Base-by-base conservation (phyloP, 2,329 filamentous ascomycete genomes). In the Trichophyton rubrum region DNA sequence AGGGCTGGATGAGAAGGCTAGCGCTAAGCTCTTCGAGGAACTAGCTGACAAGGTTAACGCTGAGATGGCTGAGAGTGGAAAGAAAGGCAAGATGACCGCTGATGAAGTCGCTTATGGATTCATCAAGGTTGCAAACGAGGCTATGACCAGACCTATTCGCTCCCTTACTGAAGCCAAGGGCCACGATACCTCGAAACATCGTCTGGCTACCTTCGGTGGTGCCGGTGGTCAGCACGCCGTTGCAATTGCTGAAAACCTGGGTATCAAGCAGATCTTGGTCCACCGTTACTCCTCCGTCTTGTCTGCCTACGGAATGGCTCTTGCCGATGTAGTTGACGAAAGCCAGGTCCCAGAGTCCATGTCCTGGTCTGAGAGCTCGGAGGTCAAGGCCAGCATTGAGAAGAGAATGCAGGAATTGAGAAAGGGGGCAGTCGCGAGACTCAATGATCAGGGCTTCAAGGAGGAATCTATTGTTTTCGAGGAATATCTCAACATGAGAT, bases 401-500 rank as follows among this genome's bases (percentile, higher is more conserved):
- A 74, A 73, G 27, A 93, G 91, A 73, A 88, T 96, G 81, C 79
- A 84, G 20, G 86, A 88, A 55, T 79, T 96, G 41, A 92, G 88
- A 74, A 79, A 82, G n/a, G 89, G 86, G 69, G 91, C 89, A 0
- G 81, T 78, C 0, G 75, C 78, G 17, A 82, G 84, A 0, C 76
- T 96, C 3, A 77, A 78, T 22, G 85, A 87, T 1, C 91, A 96
- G 73, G 91, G 90, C 0, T 96, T 96, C 68, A 77, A 80, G 1
- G 82, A 88, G 49, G 75, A 82, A 3, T 84, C 89, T 35, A 88
- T 96, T 24, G 80, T 85, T 0, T 95, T 92, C 68, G 90, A 96
- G 70, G 88, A 95, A 70, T 96, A 96, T 68, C 82, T 97, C 61
- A 96, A 96, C 70, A 90, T 96, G 86, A 80, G 91, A 61, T 96